phyloP scores from a whole-genome alignment of 345 rosid genomes.

The Clausena lansium region DNA sequence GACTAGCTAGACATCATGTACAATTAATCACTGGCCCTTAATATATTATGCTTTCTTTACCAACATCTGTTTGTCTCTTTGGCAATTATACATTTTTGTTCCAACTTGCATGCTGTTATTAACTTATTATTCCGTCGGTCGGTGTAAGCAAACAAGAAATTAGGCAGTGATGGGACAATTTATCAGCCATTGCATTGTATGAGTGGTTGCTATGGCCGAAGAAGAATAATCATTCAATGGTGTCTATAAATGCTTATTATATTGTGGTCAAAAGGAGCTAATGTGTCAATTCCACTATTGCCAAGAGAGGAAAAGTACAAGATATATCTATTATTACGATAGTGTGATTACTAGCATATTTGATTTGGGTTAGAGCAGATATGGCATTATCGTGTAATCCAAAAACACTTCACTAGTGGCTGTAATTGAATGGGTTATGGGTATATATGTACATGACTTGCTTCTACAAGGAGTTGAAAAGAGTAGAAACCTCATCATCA shows the following conservation, averaged over 20 bases:
- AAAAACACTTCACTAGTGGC: not conserved
- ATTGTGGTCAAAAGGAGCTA: not conserved
- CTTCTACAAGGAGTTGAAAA: not conserved
- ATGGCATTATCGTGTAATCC: not conserved
- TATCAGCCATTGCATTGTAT: not conserved
- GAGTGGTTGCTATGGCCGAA: not conserved
- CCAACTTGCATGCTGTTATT: not conserved
- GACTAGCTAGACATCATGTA: slow-evolving; percentile 1
- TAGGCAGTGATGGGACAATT: slow-evolving; percentile 13
- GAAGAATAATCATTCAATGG: not conserved
- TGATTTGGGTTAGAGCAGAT: not conserved
- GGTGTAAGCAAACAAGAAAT: not conserved
- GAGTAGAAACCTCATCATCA: not conserved
- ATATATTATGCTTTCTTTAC: not conserved
- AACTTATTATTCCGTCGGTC: not conserved
- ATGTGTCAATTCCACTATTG: not conserved
- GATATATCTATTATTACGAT: not conserved
- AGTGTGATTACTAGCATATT: not conserved
- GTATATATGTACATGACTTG: not conserved
- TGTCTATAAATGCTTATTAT: not conserved
- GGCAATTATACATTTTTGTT: not conserved
- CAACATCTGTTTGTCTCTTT: not conserved
- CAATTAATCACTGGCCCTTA: slow-evolving; percentile 4
- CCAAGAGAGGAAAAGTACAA: not conserved
- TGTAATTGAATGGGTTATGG: not conserved